Conservation (phyloP, 108 stramenopile species). For the Skeletonema menzelii region DNA sequence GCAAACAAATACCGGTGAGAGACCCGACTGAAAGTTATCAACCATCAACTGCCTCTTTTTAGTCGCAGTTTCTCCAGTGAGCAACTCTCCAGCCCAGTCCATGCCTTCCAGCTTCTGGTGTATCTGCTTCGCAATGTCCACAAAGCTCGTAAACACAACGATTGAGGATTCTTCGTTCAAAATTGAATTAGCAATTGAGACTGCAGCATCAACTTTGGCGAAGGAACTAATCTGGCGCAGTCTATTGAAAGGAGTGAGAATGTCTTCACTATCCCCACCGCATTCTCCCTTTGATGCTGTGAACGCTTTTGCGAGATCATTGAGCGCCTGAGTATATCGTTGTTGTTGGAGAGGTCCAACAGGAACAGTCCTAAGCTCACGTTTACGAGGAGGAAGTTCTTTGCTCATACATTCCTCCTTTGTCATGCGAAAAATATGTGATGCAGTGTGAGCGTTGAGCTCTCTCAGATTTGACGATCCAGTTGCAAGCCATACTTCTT, state of each 20-base stretch:
- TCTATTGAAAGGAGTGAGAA: conserved; percentile 57
- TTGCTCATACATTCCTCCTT: conserved; percentile 80
- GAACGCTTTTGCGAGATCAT: conserved; percentile 56
- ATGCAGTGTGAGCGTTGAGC: conserved; percentile 47
- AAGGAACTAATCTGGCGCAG: conserved; percentile 52
- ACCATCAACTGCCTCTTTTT: conserved; percentile 77
- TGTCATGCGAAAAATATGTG: conserved; percentile 77
- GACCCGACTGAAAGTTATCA: conserved; percentile 74
- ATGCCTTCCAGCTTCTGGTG: conserved; percentile 53
- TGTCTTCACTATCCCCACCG: conserved; percentile 46
- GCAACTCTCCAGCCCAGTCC: conserved; percentile 66
- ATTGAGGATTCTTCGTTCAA: conserved; percentile 64
- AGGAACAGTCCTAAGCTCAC: conserved; percentile 59
- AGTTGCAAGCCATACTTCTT: conserved; percentile 58
- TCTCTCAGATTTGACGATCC: conserved; percentile 46
- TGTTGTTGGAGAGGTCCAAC: conserved; percentile 57
- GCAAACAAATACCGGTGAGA: conserved; percentile 75
- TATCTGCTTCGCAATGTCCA: conserved; percentile 61
- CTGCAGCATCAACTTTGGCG: conserved; percentile 69
- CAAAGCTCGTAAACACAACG: conserved; percentile 79
- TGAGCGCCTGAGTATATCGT: conserved; percentile 58
- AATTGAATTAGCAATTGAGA: conserved; percentile 56
- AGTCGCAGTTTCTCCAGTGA: conserved; percentile 71
- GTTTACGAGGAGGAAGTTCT: conserved; percentile 66
- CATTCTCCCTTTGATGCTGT: conserved; percentile 15